Conservation (phyloP, 352 stramenopile genomes). For the Phytophthora colocasiae region DNA sequence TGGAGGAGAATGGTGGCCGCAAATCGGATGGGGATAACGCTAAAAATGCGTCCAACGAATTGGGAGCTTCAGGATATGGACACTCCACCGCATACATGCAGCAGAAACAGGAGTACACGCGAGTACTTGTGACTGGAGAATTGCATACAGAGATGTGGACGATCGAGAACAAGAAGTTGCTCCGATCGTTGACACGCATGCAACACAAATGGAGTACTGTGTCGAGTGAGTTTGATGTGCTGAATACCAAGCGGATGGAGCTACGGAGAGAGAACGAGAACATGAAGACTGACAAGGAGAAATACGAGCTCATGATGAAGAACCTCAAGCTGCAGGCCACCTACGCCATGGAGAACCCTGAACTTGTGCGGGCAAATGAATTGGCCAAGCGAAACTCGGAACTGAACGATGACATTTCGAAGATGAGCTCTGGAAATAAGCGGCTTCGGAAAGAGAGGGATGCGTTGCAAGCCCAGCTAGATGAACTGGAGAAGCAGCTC, state of each 20-base stretch:
- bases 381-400: slow-evolving; percentile 75
- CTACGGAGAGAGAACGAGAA: slow-evolving; percentile 81
- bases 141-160: slow-evolving; percentile 87
- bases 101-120: slow-evolving; percentile 85
- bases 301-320: slow-evolving; percentile 81
- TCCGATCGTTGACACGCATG: slow-evolving; percentile 55
- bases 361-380: slow-evolving; percentile 83
- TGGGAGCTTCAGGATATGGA: slow-evolving; percentile 22
- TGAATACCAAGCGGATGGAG: slow-evolving; percentile 68
- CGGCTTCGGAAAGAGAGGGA: slow-evolving; percentile 81
- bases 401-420: slow-evolving; percentile 84
- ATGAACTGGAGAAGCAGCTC: slow-evolving; percentile 77
- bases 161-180: slow-evolving; percentile 87
- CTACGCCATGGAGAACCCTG: slow-evolving; percentile 77
- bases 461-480: slow-evolving; percentile 65
- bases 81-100: slow-evolving; percentile 74
- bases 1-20: slow-evolving; percentile 72
- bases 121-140: slow-evolving; percentile 81
- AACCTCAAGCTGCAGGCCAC: slow-evolving; percentile 82
- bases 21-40: slow-evolving; percentile 40
- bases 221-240: slow-evolving; percentile 68
- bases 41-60: slow-evolving; percentile 17
- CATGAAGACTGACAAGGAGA: slow-evolving; percentile 72
- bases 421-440: slow-evolving; percentile 88
- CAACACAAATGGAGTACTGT: slow-evolving; percentile 80